Evolutionary conservation across 2,329 filamentous ascomycete genomes (phyloP), one percentile per base, ranked within the genome.

Genomic region (Ceratocystiopsis brevicomis): DNA sequence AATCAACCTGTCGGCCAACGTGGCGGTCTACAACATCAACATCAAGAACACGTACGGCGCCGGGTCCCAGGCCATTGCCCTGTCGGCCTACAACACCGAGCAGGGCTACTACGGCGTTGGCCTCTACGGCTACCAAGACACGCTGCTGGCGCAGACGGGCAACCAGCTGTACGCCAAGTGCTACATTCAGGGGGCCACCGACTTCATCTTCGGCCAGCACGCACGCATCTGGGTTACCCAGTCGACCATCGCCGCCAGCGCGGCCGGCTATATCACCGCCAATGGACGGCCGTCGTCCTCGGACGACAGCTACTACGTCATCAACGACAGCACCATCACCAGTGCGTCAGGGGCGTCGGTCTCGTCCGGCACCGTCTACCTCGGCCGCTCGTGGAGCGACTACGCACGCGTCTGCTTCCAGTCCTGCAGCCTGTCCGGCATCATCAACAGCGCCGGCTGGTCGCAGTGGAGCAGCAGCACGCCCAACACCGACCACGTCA

Each of bases 1-100:
- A 25, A 54, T 62, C 11, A 59, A 66, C 21, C 59, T 61, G 50
- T 63, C 68, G 0, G 53, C 56, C 6, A 65, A 70, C 50, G 64
- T 78, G 46, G 69, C 68, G 50, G 58, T 78, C 16, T 80, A 79
- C 60, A 79, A 79, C 49, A 61, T 80, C 54, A 73, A 68, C 43
- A 57, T 69, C 12, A 56, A 58, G 13, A 69, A 69, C 49, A 59
- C 58, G 0, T 65, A 62, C 43, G 66, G 66, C n/a, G 46, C 61
- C 48, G 65, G 64, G 0, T 61, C 57, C 44, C 65, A 68, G 49
- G 66, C 66, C 33, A 58, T 69, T 16, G 66, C 66, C 4, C 49
- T 69, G 14, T 62, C 59, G 16, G 63, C 65, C 1, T 61, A 64
- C 42, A 56, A 63, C 41, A 57, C 56, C 9, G 53, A 62, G 45